Evolutionary conservation across 129 eudicot species (phyloP), one percentile per base, ranked within the genome.

Genomic region (Flaveria bidentis): DNA sequence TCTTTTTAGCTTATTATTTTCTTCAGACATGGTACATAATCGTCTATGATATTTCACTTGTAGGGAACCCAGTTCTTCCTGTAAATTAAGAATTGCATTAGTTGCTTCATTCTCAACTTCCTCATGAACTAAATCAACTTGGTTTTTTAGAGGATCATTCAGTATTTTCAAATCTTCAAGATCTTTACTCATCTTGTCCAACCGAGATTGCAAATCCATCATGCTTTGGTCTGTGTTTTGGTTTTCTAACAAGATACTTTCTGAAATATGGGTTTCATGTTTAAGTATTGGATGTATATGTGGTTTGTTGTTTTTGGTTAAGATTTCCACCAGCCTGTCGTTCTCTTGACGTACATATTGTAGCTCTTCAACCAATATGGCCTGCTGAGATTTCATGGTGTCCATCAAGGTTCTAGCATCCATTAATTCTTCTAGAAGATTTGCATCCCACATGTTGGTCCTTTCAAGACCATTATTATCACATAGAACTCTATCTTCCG

Each of bases 51-150:
- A 80, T 83, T 91, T 90, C 79, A 84, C 87, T 61, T 88, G 88
- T 41, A 91, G 83, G 79, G 85, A 74, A 51, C 83, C 84, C 63
- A 91, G 78, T 85, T 91, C 97, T 73, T 91, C 92, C 82, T 86
- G 94, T 73, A 88, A 75, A 75, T 82, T 81, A 72, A 88, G 83
- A 82, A 88, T 86, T 23, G 94, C 82, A 18, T 85, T 86, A 53
- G 88, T 52, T 81, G 97, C 85, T 88, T 88, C 97, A 69, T 83
- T 75, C 79, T 88, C 94, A 42, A 84, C 88, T 74, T 86, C 94
- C 71, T 77, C 76, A 7, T 85, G 82, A 42, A 83, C 80, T 53
- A 79, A 18, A 73, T 85, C 85, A 80, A 80, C 76, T 78, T 88
- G 85, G 39, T 76, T 86, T 49, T 77, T 82, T 39, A 49, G 74